A percentile compares a stretch with the other conserved stretches of the same genome.
Conservation (phyloP, 139 green algal genomes). For the Auxenochlorella pyrenoidosa region DNA sequence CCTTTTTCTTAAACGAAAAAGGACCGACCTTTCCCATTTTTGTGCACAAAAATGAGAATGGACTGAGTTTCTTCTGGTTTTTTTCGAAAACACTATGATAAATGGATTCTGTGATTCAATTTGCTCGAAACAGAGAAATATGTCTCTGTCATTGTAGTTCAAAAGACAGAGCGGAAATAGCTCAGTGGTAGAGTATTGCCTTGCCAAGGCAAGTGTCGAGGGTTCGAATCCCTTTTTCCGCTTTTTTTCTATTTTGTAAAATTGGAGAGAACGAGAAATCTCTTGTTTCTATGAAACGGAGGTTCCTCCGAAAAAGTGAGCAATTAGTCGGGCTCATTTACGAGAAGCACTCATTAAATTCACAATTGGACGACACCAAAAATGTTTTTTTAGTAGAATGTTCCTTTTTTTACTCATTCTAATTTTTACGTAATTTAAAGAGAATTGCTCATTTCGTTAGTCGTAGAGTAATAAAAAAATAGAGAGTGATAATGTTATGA, state of each 20-base stretch:
- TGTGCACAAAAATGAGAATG: constrained; percentile 10
- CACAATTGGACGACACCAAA: no score
- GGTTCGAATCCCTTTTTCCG: constrained; percentile 61
- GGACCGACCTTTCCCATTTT: neutral
- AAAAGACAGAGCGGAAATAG: constrained; percentile 17
- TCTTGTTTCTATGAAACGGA: neutral
- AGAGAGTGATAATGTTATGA: constrained; percentile 47
- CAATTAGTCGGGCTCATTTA: no score
- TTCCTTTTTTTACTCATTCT: constrained; percentile 2
- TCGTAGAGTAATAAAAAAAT: constrained; percentile 46
- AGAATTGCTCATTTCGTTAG: neutral
- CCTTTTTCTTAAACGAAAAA: constrained; percentile 16
- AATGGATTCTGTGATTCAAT: neutral
- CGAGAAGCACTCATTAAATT: no score
- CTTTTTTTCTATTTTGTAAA: constrained; percentile 24
- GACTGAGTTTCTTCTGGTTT: neutral
- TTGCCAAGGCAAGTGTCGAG: constrained; percentile 54
- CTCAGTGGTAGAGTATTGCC: constrained; percentile 54
- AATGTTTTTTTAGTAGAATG: neutral
- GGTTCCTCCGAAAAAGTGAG: no score
- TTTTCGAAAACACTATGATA: neutral
- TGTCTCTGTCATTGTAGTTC: neutral
- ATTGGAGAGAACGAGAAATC: constrained; percentile 1
- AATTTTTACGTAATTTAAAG: constrained; percentile 18
- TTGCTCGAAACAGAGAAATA: neutral